Conservation (phyloP, 2,329 filamentous ascomycete species). For the Penicillium sp. region DNA sequence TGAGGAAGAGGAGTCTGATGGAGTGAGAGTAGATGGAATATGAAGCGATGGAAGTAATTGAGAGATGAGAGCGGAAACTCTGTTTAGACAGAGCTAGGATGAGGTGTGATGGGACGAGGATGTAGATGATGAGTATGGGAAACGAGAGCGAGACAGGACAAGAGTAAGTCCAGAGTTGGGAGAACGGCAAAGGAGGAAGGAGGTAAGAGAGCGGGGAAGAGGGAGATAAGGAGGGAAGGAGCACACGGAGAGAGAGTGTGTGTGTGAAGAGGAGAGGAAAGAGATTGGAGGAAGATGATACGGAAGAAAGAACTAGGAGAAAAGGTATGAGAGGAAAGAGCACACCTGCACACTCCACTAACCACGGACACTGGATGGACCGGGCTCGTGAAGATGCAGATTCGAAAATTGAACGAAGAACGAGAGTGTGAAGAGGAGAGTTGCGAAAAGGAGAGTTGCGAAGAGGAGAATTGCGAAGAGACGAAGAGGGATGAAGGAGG, state of each 20-base stretch:
- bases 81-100: background rate
- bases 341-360: background rate
- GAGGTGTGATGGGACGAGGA: background rate
- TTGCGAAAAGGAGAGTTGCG: background rate
- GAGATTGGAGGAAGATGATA: background rate
- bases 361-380: background rate
- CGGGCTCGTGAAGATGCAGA: background rate
- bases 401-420: background rate
- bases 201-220: background rate
- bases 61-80: background rate
- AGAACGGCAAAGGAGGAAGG: background rate
- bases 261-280: constrained; percentile 10
- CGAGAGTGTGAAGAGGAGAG: background rate
- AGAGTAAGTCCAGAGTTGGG: background rate
- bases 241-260: background rate
- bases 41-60: background rate
- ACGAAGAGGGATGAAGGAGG: constrained; percentile 1
- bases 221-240: background rate
- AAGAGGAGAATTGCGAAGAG: background rate
- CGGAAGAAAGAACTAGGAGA: no score
- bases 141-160: background rate
- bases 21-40: background rate
- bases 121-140: background rate
- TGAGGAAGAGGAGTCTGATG: no score
- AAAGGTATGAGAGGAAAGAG: background rate